A percentile compares a stretch with the other conserved stretches of the same genome.
These are phyloP conservation scores for Saccharum officinarum DNA, from an alignment of 176 grass and related monocot genomes.

Conservation along the genomic window DNA sequence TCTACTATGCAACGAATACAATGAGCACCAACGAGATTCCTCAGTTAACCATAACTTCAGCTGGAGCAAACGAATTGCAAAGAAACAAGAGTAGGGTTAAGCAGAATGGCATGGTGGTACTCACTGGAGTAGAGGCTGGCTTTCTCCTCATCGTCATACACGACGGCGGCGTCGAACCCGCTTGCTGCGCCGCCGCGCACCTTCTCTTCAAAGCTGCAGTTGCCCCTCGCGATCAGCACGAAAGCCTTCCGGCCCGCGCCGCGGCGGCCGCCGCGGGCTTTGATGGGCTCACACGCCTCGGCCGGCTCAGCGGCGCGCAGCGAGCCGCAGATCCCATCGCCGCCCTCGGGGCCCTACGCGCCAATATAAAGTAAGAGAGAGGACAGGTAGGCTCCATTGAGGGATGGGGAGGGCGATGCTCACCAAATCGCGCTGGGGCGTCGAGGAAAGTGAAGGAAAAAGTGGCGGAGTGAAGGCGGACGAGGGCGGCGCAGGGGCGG, in stretches of 20 bases:
- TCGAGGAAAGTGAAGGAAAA: slow-evolving; percentile 79
- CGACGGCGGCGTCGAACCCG: slow-evolving; percentile 67
- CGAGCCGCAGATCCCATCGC: slow-evolving; percentile 69
- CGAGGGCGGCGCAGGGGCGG: slow-evolving; percentile 56
- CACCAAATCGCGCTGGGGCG: slow-evolving; percentile 80
- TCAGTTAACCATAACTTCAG: background rate
- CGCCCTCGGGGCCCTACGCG: slow-evolving; percentile 47
- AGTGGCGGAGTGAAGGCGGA: slow-evolving; percentile 55
- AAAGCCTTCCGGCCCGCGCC: slow-evolving; percentile 30
- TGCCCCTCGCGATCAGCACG: slow-evolving; percentile 67
- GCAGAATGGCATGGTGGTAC: slow-evolving; percentile 10
- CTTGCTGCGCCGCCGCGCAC: slow-evolving; percentile 63
- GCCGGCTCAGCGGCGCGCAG: slow-evolving; percentile 59
- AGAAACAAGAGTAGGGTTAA: background rate
- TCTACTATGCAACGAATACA: background rate
- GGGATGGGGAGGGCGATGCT: background rate
- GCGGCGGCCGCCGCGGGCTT: slow-evolving; percentile 20
- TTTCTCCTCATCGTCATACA: slow-evolving; percentile 80
- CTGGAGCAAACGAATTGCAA: background rate
- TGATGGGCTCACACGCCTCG: slow-evolving; percentile 58
- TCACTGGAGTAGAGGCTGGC: slow-evolving; percentile 83
- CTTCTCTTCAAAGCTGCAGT: slow-evolving; percentile 82
- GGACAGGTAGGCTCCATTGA: background rate
- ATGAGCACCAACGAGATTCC: background rate
- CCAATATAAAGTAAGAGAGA: background rate